phyloP scores from a whole-genome alignment of 148 eudicot genomes.

The Rhododendron griersonianum region DNA sequence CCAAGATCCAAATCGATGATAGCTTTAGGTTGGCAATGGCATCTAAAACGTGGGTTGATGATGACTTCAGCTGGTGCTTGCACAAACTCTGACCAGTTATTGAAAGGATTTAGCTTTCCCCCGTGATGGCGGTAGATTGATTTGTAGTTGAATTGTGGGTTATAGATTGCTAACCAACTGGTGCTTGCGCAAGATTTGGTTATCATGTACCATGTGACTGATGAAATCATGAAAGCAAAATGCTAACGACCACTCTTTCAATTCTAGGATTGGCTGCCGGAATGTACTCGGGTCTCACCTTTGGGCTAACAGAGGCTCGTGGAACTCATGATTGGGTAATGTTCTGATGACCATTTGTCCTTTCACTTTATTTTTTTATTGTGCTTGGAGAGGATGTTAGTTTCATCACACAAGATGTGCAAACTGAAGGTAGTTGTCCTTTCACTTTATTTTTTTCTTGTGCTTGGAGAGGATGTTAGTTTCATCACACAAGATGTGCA shows the following conservation, averaged over 20 bases:
- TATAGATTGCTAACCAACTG: background rate
- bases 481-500: background rate
- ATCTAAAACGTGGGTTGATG: background rate
- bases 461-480: background rate
- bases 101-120: background rate
- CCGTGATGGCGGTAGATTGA: background rate
- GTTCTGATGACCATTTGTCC: background rate
- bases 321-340: constrained; percentile 96
- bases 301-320: constrained; percentile 88
- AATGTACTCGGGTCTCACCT: constrained; percentile 87
- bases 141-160: background rate
- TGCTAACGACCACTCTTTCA: background rate
- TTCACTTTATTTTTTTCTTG: background rate
- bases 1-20: background rate
- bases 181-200: background rate
- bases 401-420: background rate
- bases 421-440: background rate
- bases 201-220: background rate
- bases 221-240: background rate
- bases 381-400: background rate
- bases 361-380: background rate
- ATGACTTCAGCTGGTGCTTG: background rate
- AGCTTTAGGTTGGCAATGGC: background rate
- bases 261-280: constrained; percentile 81
- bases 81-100: background rate